Base-by-base conservation (phyloP, 2,329 filamentous ascomycete genomes). In the Aspergillus intermedius region DNA sequence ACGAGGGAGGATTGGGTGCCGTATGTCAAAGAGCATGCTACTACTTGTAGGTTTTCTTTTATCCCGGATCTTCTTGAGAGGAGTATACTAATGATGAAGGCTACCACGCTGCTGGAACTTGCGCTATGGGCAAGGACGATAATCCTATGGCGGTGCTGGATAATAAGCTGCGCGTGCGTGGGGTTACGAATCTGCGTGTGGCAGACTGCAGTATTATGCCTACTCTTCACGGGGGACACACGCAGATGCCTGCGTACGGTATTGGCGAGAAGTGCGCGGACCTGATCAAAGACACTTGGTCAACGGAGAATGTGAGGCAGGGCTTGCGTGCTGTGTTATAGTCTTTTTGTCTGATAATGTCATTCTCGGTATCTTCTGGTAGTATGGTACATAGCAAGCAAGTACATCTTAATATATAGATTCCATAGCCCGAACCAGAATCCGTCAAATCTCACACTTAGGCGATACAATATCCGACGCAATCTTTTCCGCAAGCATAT, bases 71-170 rank as follows among this genome's bases (percentile, higher is more conserved):
- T n/a, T 15, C 13, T 21, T 15, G 17, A 21, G 12, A 21, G 3
- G 34, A 8, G 5, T 30, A 19, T 39, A 19, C 39, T 41, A 13
- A 41, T 6, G 3, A 3, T 5, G 5, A 5, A 43, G 75, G 76
- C 47, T 81, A 82, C 49, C 80, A 83, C 55, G 74, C 79, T 0
- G 72, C 72, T 0, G 80, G 78, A 2, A 82, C 79, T 0, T 79
- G 75, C 55, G 77, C 77, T 34, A 81, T 83, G 71, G 77, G 77
- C 9, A 69, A 70, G 13, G 60, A 69, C 1, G 68, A 70, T 22
- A 74, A 81, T 46, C 60, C 65, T 0, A 71, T 66, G 45, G 75
- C 77, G 8, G 79, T 82, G 0, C 67, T 83, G 0, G 76, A 82
- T 53, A 65, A 74, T 51, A 73, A 74, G 45, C 67, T 82, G n/a